These are phyloP conservation scores for Pelargonium myrrhifolium DNA, from an alignment of 441 rosid genomes.

Conservation along the genomic window DNA sequence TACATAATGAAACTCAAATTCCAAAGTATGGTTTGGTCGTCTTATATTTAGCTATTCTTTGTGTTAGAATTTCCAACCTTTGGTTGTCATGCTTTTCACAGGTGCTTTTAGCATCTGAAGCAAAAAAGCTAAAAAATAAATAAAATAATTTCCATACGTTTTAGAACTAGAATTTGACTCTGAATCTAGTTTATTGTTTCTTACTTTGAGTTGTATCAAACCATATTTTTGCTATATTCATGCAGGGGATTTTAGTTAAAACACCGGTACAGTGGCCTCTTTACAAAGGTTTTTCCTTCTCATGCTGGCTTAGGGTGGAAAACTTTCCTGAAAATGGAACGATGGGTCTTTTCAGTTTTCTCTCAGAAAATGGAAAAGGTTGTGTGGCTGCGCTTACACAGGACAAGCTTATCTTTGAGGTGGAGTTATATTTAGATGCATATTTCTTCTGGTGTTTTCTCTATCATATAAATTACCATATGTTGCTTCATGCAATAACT, in stretches of 20 bases:
- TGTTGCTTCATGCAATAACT: background rate
- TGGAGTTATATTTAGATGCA: constrained; percentile 21
- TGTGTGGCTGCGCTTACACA: constrained; percentile 72
- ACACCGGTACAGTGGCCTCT: constrained; percentile 95
- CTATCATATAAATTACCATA: background rate
- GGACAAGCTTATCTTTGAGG: constrained; percentile 77
- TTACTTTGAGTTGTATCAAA: background rate
- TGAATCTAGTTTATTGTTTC: constrained; percentile 1
- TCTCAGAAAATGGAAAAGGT: constrained; percentile 88
- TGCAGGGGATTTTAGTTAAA: constrained; percentile 77
- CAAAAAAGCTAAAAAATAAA: background rate
- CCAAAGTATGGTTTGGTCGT: background rate
- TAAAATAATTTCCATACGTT: background rate
- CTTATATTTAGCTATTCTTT: background rate
- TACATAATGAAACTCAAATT: background rate
- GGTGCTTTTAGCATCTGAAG: no score
- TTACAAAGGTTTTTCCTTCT: constrained; percentile 90
- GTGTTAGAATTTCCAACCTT: no score
- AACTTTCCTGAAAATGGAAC: constrained; percentile 65
- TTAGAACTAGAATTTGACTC: no score
- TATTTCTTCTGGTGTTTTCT: background rate
- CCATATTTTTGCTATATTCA: constrained; percentile 11
- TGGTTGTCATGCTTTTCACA: no score
- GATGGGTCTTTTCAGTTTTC: constrained; percentile 92
- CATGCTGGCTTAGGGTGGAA: constrained; percentile 99